Base-by-base conservation (phyloP, 1,284 basidiomycete genomes). In the Trichosporon sp. region DNA sequence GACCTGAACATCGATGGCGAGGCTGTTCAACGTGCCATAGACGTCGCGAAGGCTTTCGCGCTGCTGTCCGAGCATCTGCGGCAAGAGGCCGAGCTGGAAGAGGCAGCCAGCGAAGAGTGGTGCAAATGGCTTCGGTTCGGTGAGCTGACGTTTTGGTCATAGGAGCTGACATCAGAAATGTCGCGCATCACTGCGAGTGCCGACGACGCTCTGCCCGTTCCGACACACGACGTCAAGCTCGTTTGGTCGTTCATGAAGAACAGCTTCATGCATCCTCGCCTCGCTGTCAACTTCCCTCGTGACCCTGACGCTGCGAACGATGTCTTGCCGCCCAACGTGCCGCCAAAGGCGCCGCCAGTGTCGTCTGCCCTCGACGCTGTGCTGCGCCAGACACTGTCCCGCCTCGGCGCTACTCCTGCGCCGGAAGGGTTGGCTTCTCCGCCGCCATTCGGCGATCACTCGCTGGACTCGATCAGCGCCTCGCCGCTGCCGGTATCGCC, bases 121-220 rank as follows among this genome's bases (percentile, higher is more conserved):
- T 73, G 73, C 64, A 74, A 73, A 57, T 80, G 78, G 78, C 58
- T 79, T 4, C 76, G 73, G 56, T 78, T 75, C 57, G 78, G 78
- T 77, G 27, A 8, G 76, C 72, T 25, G 14, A 7, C 1, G 10
- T 1, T 6, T 9, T 14, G 4, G 1, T 23, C 13, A 46, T 60
- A 21, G 59, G 29, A 31, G 40, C 46, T 7, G 21, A 25, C 33
- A n/a, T 6, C 27, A 68, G 67, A 68, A 44, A 63, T 68, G 60
- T 25, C 44, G 3, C 62, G 64, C 31, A 33, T 46, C 10, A 34
- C 52, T 0, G 54, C 59, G 0, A 16, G 25, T 10, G 27, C 36
- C 0, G 67, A 68, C 56, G 66, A 67, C 14, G 16, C 33, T 0
- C 60, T 70, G 3, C 71, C 72, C 1, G 23, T 59, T 1, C 69